Evolutionary conservation across 257 asterid species (phyloP).

Genomic region (Capsicum baccatum): DNA sequence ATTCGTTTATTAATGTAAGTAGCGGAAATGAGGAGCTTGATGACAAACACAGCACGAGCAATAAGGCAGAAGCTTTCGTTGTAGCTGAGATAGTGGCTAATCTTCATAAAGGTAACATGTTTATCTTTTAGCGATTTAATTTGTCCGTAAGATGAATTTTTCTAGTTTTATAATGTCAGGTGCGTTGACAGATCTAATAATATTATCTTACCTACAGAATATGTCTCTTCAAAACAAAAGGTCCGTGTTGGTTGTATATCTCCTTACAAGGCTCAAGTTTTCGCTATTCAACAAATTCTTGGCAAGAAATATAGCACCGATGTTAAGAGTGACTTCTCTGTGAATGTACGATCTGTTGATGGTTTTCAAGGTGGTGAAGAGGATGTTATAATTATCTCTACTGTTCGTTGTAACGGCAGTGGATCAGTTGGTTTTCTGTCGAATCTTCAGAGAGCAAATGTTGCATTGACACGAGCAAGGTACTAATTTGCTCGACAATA

Average conservation of each 20-base stretch:
- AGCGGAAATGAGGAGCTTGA: conserved; percentile 58
- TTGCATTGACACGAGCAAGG: conserved; percentile 81
- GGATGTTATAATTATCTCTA: conserved; percentile 73
- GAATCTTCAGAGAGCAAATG: conserved; percentile 63
- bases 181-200: not conserved
- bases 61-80: conserved; percentile 55
- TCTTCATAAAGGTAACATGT: conserved; percentile 52
- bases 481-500: conserved; percentile 45
- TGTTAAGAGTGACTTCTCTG: conserved; percentile 56
- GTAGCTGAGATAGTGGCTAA: conserved; percentile 59
- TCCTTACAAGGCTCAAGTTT: conserved; percentile 80
- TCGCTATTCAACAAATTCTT: conserved; percentile 55
- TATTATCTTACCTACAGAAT: conserved; percentile 42
- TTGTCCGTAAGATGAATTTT: conserved; percentile 42
- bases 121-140: not conserved
- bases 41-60: conserved; percentile 47
- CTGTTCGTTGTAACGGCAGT: conserved; percentile 62
- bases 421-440: conserved; percentile 78
- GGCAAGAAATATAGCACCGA: conserved; percentile 61
- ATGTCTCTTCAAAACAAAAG: conserved; percentile 42
- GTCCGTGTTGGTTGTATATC: conserved; percentile 81
- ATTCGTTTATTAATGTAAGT: conserved; percentile 63
- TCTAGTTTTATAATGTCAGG: not conserved
- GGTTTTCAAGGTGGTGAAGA: conserved; percentile 96
- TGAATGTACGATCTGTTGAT: conserved; percentile 71